These are phyloP conservation scores for Fusarium miscanthi DNA, from an alignment of 2,329 filamentous ascomycete species.

Conservation along the genomic window DNA sequence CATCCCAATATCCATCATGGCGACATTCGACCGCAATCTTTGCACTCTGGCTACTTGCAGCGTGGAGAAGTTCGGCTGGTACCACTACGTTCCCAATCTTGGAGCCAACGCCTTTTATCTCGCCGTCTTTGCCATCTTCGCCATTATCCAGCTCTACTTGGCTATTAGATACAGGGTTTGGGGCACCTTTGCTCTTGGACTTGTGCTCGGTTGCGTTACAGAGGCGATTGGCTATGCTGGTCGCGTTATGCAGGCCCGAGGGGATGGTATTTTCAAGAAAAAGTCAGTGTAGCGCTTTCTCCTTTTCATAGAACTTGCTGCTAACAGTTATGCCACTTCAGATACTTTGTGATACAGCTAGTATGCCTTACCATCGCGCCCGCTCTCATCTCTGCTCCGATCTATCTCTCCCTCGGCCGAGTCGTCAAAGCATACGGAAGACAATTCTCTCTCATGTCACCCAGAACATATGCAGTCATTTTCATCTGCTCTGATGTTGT, in stretches of 20 bases:
- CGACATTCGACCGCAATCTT: background rate
- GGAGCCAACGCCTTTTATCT: slow-evolving; percentile 31
- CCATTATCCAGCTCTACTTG: slow-evolving; percentile 28
- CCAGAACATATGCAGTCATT: slow-evolving; percentile 24
- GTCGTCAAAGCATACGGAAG: slow-evolving; percentile 39
- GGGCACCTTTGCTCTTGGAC: slow-evolving; percentile 32
- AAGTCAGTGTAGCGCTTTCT: background rate
- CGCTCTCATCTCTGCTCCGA: slow-evolving; percentile 40
- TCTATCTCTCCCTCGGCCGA: slow-evolving; percentile 41
- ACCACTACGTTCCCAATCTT: slow-evolving; percentile 29
- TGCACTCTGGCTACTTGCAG: slow-evolving; percentile 35
- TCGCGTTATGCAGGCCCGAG: slow-evolving; percentile 1
- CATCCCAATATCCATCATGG: background rate
- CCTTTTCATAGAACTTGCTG: background rate
- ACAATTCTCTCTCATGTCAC: slow-evolving; percentile 22
- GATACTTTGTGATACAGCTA: slow-evolving; percentile 30
- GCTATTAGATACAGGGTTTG: slow-evolving; percentile 37
- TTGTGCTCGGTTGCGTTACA: slow-evolving; percentile 37
- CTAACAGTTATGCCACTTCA: background rate
- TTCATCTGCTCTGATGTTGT: slow-evolving; percentile 34
- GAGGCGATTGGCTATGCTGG: slow-evolving; percentile 38
- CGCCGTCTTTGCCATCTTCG: slow-evolving; percentile 24
- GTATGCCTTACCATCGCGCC: slow-evolving; percentile 42
- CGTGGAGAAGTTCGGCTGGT: slow-evolving; percentile 28
- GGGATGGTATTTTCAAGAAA: background rate